Percentiles rank a stretch among this genome's conserved stretches.
These are phyloP conservation scores for Pseudogymnoascus sp. DNA, from an alignment of 2,329 filamentous ascomycete genomes.

Conservation along the genomic window DNA sequence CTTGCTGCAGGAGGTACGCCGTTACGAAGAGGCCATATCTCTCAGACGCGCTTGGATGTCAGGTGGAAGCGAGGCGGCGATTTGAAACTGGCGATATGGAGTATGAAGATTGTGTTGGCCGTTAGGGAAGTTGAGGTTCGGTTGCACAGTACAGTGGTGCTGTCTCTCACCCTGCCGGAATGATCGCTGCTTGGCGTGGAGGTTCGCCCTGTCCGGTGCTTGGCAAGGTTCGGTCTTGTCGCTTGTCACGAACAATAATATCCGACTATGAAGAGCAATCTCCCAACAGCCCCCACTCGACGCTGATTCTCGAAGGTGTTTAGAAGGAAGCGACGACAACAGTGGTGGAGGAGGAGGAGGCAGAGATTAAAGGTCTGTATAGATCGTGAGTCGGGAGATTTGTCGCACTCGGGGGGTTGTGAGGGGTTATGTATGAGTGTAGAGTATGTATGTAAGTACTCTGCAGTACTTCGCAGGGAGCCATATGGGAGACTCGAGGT, in stretches of 20 bases:
- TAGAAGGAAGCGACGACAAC: background rate
- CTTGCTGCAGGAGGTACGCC: background rate
- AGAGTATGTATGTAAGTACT: background rate
- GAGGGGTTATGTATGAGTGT: background rate
- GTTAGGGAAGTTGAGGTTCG: slow-evolving; percentile 1
- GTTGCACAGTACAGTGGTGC: background rate
- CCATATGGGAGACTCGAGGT: background rate
- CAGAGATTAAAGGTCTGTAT: background rate
- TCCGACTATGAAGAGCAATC: background rate
- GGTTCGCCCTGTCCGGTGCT: background rate
- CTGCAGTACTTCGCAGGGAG: background rate
- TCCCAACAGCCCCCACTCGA: background rate
- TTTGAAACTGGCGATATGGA: background rate
- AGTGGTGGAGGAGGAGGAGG: background rate
- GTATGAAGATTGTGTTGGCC: background rate
- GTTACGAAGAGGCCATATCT: slow-evolving; percentile 6
- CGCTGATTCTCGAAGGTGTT: background rate
- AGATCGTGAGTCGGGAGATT: background rate
- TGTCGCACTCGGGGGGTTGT: background rate
- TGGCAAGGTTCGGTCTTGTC: background rate
- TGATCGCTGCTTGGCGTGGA: slow-evolving; percentile 2
- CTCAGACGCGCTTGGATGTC: background rate
- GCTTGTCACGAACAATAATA: background rate
- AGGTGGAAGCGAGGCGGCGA: background rate
- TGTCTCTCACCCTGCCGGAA: background rate